Conservation (phyloP, 164 flowering plant genomes). For the Litsea cubeba region DNA sequence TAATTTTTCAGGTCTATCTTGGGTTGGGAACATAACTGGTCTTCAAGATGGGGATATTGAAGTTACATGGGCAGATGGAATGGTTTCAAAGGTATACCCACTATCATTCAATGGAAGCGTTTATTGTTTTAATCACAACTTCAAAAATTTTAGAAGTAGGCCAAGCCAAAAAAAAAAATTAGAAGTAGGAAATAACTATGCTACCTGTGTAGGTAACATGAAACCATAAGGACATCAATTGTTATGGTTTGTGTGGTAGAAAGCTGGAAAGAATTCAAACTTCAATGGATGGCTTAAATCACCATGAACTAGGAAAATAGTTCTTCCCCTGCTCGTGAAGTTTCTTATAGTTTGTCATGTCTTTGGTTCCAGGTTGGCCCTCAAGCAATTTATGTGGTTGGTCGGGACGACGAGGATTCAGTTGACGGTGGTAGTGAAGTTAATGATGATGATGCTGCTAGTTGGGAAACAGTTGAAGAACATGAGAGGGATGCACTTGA, state of each 20-base stretch:
- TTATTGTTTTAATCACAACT: neutral
- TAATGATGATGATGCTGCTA: slow-evolving; percentile 75
- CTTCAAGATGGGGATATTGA: slow-evolving; percentile 92
- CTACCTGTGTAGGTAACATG: neutral
- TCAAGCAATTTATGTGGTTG: slow-evolving; percentile 97
- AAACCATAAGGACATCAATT: neutral
- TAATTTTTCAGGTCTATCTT: slow-evolving; percentile 67
- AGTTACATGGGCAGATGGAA: slow-evolving; percentile 98
- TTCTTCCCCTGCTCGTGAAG: neutral
- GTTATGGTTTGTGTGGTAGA: neutral
- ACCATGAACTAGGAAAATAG: too few relatives aligned
- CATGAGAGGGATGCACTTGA: slow-evolving; percentile 60
- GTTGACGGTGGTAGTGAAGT: slow-evolving; percentile 66
- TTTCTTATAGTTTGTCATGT: neutral
- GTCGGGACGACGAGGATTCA: slow-evolving; percentile 88
- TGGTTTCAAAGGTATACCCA: slow-evolving; percentile 77
- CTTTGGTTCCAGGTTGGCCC: slow-evolving; percentile 82
- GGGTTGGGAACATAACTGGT: slow-evolving; percentile 95
- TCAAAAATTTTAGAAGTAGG: neutral
- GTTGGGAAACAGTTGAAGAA: slow-evolving; percentile 96
- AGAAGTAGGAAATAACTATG: neutral
- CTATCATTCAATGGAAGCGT: neutral
- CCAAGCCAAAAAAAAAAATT: too few relatives aligned
- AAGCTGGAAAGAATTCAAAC: neutral
- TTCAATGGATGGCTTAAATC: neutral